phyloP scores from a whole-genome alignment of 2,329 filamentous ascomycete species.

The Seiridium unicorne region DNA sequence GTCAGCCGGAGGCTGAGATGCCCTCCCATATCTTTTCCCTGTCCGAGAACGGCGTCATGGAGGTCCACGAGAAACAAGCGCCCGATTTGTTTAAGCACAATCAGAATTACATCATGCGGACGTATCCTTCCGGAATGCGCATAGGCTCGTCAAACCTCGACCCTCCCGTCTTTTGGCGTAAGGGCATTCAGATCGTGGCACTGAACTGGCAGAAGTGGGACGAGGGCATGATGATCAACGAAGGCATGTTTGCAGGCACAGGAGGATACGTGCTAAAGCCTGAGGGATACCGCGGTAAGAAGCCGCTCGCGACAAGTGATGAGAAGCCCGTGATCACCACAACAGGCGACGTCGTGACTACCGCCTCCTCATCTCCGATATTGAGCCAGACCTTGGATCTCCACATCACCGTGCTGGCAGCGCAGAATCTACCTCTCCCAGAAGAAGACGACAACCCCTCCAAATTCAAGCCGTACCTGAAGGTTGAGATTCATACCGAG shows the following conservation, averaged over 20 bases:
- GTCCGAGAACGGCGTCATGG: constrained; percentile 63
- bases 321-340: constrained; percentile 18
- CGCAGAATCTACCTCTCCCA: constrained; percentile 71
- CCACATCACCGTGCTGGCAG: constrained; percentile 71
- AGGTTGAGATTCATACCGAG: constrained; percentile 81
- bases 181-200: constrained; percentile 86
- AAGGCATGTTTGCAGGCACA: constrained; percentile 84
- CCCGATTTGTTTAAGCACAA: constrained; percentile 75
- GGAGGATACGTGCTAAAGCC: constrained; percentile 88
- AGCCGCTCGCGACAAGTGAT: constrained; percentile 16
- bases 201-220: constrained; percentile 93
- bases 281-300: constrained; percentile 45
- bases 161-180: constrained; percentile 80
- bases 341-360: constrained; percentile 15
- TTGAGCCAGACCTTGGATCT: constrained; percentile 63
- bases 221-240: constrained; percentile 93
- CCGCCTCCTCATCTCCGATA: constrained; percentile 30
- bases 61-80: constrained; percentile 50
- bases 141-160: constrained; percentile 86
- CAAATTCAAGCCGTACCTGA: constrained; percentile 76
- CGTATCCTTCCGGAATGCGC: constrained; percentile 81
- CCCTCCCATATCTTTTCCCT: constrained; percentile 69
- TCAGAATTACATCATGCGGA: constrained; percentile 76
- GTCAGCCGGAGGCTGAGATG: constrained; percentile 67
- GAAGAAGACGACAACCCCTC: constrained; percentile 45